Percentiles rank a stretch among this genome's conserved stretches.
phyloP scores from a whole-genome alignment of 352 stramenopile genomes.

The Globisporangium lucens region DNA sequence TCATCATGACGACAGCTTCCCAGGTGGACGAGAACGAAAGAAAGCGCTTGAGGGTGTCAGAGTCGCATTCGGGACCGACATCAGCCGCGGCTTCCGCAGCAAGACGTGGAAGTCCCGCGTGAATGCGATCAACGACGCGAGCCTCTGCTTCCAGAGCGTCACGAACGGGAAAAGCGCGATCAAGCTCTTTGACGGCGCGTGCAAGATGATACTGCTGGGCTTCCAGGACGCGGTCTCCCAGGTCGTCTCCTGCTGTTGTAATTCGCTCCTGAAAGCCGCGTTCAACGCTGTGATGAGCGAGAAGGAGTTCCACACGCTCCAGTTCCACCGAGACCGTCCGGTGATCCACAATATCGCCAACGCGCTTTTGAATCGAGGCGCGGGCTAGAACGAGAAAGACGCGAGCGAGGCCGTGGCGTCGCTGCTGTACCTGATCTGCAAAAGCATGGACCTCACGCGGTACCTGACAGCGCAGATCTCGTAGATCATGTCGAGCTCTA shows the following conservation, averaged over 20 bases:
- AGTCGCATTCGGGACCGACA: slow-evolving; percentile 49
- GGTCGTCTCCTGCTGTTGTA: slow-evolving; percentile 61
- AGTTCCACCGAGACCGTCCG: slow-evolving; percentile 54
- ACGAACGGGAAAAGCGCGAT: slow-evolving; percentile 29
- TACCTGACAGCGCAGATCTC: slow-evolving; percentile 58
- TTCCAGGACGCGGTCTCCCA: slow-evolving; percentile 65
- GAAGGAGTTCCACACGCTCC: slow-evolving; percentile 52
- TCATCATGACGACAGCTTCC: slow-evolving; percentile 39
- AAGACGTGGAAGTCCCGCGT: slow-evolving; percentile 64
- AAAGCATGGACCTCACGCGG: slow-evolving; percentile 64
- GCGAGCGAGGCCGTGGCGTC: slow-evolving; percentile 69
- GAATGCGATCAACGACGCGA: slow-evolving; percentile 50
- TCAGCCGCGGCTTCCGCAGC: slow-evolving; percentile 44
- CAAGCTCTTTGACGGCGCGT: slow-evolving; percentile 67
- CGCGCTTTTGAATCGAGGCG: slow-evolving; percentile 43
- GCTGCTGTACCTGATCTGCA: slow-evolving; percentile 80
- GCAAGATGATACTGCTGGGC: slow-evolving; percentile 50
- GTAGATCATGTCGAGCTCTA: slow-evolving; percentile 33
- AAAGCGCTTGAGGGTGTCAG: slow-evolving; percentile 28
- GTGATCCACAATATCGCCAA: slow-evolving; percentile 45
- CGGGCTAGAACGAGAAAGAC: slow-evolving; percentile 76
- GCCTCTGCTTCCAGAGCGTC: slow-evolving; percentile 43
- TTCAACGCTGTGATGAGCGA: slow-evolving; percentile 59
- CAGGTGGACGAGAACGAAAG: slow-evolving; percentile 8
- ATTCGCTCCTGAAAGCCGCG: slow-evolving; percentile 49